Evolutionary conservation across 2,329 filamentous ascomycete species (phyloP), one percentile per base, ranked within the genome.

Genomic region (Rutstroemia sydowiana): DNA sequence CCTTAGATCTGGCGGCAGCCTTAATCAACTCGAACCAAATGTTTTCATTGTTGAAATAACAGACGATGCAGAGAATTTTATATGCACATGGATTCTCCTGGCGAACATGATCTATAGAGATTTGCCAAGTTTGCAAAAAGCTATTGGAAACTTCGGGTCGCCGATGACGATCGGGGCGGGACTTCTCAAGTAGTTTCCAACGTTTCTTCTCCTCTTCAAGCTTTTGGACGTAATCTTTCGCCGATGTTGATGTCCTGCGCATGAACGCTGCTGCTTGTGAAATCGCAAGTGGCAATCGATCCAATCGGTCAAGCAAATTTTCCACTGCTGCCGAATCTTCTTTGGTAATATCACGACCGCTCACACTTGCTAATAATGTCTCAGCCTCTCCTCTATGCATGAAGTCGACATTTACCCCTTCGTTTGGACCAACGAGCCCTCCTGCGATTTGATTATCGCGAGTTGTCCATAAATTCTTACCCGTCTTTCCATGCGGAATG

Each of bases 391-490:
- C 9, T 18, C 23, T 32, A 5, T 43, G 21, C 28, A 43, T 50
- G 23, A 10, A 32, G 18, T 8, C 39, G 13, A 50, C 28, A 43
- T 44, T 34, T 18, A 50, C 43, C 30, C 47, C 47, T 31, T 32
- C 34, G 13, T 41, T 50, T 16, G 26, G 14, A 42, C 39, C 28
- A 43, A 43, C 26, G 21, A 50, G 39, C 20, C 28, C 28, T 43
- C 26, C 26, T 32, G 30, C 26, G 14, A 50, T 50, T 23, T 37
- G 42, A n/a, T 14, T 21, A 32, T 32, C 39, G 16, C 47, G 39
- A 50, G 21, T 50, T 37, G 30, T 50, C 37, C 37, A 50, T 23
- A 50, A 43, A 30, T 32, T 43, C 30, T 23, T 50, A n/a, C 47
- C 39, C 2, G 20, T 41, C 21, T 11, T n/a, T 23, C 47, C 37